Conservation (phyloP, 768 basidiomycete genomes). For the Trametes gibbosa region DNA sequence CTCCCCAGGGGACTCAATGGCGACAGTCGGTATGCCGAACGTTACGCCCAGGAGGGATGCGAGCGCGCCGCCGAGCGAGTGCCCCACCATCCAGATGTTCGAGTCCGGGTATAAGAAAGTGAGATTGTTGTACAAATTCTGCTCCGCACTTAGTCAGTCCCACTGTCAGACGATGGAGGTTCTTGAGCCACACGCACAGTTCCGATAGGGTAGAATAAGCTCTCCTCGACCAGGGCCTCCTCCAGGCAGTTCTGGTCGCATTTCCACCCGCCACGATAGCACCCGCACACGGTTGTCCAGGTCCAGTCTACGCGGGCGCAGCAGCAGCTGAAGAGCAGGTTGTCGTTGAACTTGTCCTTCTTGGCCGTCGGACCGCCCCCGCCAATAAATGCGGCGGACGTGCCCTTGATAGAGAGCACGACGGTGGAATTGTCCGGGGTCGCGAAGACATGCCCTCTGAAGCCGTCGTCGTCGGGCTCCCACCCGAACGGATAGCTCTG, state of each 20-base stretch:
- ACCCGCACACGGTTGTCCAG: conserved; percentile 93
- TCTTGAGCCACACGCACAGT: conserved; percentile 51
- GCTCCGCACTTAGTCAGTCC: background rate
- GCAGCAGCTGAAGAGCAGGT: conserved; percentile 90
- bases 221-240: conserved; percentile 69
- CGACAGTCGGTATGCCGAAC: conserved; percentile 83
- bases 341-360: conserved; percentile 95
- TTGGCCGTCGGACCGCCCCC: conserved; percentile 79
- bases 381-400: conserved; percentile 72
- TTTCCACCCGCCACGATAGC: conserved; percentile 75
- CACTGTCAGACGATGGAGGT: background rate
- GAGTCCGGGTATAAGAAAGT: conserved; percentile 89
- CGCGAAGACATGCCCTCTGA: conserved; percentile 90
- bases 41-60: conserved; percentile 83
- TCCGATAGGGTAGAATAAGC: conserved; percentile 87
- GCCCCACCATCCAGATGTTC: conserved; percentile 85
- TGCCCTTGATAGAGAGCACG: conserved; percentile 90
- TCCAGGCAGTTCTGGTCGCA: conserved; percentile 83
- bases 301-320: conserved; percentile 91
- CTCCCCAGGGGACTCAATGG: conserved; percentile 91
- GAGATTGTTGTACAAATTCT: conserved; percentile 95
- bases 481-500: conserved; percentile 87
- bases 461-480: conserved; percentile 84
- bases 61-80: conserved; percentile 70
- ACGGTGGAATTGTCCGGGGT: conserved; percentile 80